Percentiles rank a stretch among this genome's conserved stretches.
These are phyloP conservation scores for Schoenoplectus tabernaemontani DNA, from an alignment of 202 grass and related monocot species.

Conservation along the genomic window DNA sequence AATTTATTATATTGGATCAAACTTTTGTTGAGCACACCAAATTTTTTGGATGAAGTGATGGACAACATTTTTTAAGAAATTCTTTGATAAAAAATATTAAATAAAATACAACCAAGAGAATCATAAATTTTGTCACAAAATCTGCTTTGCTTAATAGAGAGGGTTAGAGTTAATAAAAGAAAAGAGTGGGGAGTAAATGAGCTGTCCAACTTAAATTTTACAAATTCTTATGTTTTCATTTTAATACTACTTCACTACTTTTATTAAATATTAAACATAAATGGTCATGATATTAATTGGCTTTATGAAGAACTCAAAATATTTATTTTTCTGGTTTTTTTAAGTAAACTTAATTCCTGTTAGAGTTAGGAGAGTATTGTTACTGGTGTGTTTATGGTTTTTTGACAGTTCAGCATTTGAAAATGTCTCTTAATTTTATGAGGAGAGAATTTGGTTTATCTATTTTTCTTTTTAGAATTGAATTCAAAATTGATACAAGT, in stretches of 20 bases:
- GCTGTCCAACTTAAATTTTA: background rate
- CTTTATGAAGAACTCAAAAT: background rate
- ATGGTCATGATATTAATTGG: background rate
- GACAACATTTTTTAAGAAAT: background rate
- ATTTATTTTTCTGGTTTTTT: background rate
- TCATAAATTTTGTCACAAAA: too few species aligned
- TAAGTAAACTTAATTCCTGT: background rate
- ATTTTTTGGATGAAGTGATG: too few species aligned
- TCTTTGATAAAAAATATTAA: background rate
- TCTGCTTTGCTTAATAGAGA: too few species aligned
- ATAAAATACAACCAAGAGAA: too few species aligned
- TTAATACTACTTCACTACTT: background rate
- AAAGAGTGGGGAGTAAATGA: too few species aligned
- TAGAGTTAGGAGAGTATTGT: background rate
- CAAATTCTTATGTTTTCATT: background rate
- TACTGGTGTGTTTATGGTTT: background rate
- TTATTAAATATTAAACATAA: background rate
- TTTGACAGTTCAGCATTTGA: background rate
- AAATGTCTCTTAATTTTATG: background rate
- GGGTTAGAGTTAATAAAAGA: too few species aligned
- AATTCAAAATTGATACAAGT: background rate
- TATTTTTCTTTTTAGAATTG: background rate
- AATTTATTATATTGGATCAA: too few species aligned
- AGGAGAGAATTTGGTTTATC: background rate
- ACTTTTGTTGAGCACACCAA: too few species aligned